These are phyloP conservation scores for Pseudozyma sp. DNA, from an alignment of 1,284 basidiomycete species.

Conservation along the genomic window DNA sequence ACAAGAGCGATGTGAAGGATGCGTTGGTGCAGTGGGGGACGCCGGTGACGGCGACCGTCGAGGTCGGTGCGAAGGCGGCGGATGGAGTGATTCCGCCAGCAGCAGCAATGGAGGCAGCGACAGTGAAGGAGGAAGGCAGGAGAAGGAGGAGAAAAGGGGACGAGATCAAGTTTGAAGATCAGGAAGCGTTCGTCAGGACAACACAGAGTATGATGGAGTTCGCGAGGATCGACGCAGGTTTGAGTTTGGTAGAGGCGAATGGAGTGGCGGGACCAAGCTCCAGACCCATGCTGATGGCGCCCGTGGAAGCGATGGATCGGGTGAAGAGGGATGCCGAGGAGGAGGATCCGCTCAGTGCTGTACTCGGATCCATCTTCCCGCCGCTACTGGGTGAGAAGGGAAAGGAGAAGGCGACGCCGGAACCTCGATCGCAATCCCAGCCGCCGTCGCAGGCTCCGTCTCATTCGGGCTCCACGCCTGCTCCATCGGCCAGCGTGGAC, in stretches of 20 bases:
- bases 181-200: conserved; percentile 80
- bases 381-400: conserved; percentile 27
- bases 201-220: conserved; percentile 76
- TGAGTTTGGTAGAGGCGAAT: conserved; percentile 11
- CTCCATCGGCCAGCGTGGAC: not conserved
- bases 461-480: conserved; percentile 5
- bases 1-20: conserved; percentile 77
- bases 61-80: not conserved
- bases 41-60: not conserved
- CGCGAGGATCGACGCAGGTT: conserved; percentile 39
- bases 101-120: not conserved
- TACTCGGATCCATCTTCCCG: conserved; percentile 28
- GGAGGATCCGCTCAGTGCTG: conserved; percentile 21
- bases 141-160: conserved; percentile 14
- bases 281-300: conserved; percentile 26
- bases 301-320: conserved; percentile 31
- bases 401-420: conserved; percentile 42
- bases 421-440: conserved; percentile 19
- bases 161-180: conserved; percentile 65
- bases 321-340: conserved; percentile 27
- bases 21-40: conserved; percentile 61
- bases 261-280: conserved; percentile 32
- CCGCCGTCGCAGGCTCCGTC: conserved; percentile 10
- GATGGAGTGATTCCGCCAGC: not conserved
- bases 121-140: conserved; percentile 5